Percentiles rank a stretch among this genome's conserved stretches.
phyloP scores from a whole-genome alignment of 495 filamentous ascomycete species.

The Xylaria telfairii region DNA sequence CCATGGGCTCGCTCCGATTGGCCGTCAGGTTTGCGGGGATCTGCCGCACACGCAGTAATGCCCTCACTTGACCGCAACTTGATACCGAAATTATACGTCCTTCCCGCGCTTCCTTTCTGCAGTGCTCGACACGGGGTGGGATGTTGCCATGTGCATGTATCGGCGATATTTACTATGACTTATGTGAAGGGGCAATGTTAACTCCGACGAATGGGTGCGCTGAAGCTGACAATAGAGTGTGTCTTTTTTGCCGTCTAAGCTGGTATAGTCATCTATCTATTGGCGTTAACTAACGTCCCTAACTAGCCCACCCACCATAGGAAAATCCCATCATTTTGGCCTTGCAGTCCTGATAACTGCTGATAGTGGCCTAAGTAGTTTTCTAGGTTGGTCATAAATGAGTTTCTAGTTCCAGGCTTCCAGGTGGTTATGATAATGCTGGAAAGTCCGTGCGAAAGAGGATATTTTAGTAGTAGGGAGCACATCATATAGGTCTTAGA shows the following conservation, averaged over 20 bases:
- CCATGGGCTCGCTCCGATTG: constrained; percentile 9
- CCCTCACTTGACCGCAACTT: background rate
- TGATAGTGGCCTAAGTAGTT: background rate
- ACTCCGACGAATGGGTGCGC: background rate
- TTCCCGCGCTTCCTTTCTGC: background rate
- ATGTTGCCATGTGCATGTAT: background rate
- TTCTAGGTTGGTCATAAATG: background rate
- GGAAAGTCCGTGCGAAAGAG: background rate
- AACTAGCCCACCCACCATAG: background rate
- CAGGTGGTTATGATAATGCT: too few relatives aligned
- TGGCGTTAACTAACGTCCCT: background rate
- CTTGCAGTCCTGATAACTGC: background rate
- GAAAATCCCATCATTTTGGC: background rate
- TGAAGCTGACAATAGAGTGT: background rate
- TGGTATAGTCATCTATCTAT: background rate
- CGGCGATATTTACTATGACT: background rate
- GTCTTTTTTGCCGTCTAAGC: background rate
- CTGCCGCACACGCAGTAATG: background rate
- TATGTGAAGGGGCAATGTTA: background rate
- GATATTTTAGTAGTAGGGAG: background rate
- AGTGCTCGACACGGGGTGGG: background rate
- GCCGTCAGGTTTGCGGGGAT: background rate
- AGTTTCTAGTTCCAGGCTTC: background rate
- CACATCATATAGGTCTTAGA: background rate
- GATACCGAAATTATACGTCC: background rate